These are phyloP conservation scores for Trichoderma lentiforme DNA, from an alignment of 2,329 filamentous ascomycete species.

Conservation along the genomic window DNA sequence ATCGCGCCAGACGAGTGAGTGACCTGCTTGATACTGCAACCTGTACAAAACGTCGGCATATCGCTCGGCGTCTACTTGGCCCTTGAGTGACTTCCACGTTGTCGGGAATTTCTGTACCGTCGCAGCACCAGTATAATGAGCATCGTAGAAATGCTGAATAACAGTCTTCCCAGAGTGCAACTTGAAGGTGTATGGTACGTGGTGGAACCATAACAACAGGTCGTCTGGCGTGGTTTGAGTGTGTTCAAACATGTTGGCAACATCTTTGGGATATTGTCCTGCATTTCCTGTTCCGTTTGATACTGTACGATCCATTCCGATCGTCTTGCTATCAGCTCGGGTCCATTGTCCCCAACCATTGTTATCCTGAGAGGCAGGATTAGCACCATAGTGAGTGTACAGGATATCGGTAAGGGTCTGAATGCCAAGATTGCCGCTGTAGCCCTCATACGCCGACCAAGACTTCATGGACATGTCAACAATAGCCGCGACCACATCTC, in stretches of 20 bases:
- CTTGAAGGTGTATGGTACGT: constrained; percentile 63
- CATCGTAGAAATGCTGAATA: constrained; percentile 64
- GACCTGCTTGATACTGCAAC: constrained; percentile 64
- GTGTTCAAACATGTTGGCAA: constrained; percentile 57
- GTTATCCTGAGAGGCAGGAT: constrained; percentile 59
- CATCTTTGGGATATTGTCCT: constrained; percentile 62
- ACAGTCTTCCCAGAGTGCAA: constrained; percentile 64
- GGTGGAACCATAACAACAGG: constrained; percentile 70
- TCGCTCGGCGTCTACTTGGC: constrained; percentile 57
- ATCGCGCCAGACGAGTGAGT: constrained; percentile 68
- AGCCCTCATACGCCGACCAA: constrained; percentile 8
- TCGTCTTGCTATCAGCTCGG: constrained; percentile 54
- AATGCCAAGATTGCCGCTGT: constrained; percentile 10
- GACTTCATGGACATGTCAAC: constrained; percentile 29
- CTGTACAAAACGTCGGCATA: constrained; percentile 57
- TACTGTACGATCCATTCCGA: constrained; percentile 71
- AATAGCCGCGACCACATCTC: constrained; percentile 55
- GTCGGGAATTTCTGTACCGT: constrained; percentile 56
- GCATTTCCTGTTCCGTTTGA: constrained; percentile 63
- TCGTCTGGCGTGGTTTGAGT: constrained; percentile 64
- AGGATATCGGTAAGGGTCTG: constrained; percentile 11
- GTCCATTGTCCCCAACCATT: constrained; percentile 36
- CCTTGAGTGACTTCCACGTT: constrained; percentile 53
- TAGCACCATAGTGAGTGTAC: constrained; percentile 47
- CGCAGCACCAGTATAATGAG: constrained; percentile 58